phyloP scores from a whole-genome alignment of 768 basidiomycete species.

The Podaxis sp. region DNA sequence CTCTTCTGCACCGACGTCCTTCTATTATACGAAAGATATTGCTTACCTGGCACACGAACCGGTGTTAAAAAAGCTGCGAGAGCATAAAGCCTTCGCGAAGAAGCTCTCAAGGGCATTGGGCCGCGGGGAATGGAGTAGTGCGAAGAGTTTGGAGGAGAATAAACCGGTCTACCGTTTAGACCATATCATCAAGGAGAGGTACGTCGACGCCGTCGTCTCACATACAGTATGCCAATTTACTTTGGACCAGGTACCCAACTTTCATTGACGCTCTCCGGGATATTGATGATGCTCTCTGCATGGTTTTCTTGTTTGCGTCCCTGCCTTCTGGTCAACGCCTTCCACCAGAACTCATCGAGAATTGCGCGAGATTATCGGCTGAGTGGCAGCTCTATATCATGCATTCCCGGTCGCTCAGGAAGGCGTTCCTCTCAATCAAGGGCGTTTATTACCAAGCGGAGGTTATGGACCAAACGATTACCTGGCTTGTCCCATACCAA shows the following conservation, averaged over 20 bases:
- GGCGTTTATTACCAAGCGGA: constrained; percentile 98
- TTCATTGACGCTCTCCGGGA: constrained; percentile 95
- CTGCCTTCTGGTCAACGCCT: constrained; percentile 86
- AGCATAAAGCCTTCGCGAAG: constrained; percentile 98
- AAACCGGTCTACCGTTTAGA: constrained; percentile 91
- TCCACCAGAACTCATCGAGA: constrained; percentile 81
- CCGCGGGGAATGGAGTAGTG: constrained; percentile 91
- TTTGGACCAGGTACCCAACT: constrained; percentile 80
- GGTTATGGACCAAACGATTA: constrained; percentile 87
- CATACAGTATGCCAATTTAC: not conserved
- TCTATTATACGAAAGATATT: constrained; percentile 98
- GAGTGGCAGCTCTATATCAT: constrained; percentile 98
- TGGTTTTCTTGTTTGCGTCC: constrained; percentile 90
- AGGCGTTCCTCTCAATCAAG: constrained; percentile 95
- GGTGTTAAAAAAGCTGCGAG: constrained; percentile 86
- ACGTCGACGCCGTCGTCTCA: constrained; percentile 22
- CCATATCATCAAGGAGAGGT: constrained; percentile 98
- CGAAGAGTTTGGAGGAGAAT: constrained; percentile 90
- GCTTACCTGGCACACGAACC: constrained; percentile 97
- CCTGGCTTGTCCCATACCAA: constrained; percentile 96
- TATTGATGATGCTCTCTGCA: constrained; percentile 95
- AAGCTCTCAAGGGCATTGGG: constrained; percentile 93
- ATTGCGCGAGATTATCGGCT: constrained; percentile 84
- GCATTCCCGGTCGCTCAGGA: constrained; percentile 80
- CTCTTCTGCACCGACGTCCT: constrained; percentile 93